Conservation (phyloP, 805 yeast species). For the Starmera amethionina region DNA sequence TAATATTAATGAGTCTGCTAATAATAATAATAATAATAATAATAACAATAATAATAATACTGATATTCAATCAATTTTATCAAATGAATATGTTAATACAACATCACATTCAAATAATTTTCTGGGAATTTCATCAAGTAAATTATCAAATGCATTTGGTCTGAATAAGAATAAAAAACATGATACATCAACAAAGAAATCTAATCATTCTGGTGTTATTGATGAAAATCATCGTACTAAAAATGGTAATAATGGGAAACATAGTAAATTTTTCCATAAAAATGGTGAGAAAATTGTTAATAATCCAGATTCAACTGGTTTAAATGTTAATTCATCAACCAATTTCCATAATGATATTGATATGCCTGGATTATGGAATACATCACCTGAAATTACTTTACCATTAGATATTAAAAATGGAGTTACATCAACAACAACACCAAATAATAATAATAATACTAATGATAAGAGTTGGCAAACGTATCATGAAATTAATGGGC, state of each 20-base stretch:
- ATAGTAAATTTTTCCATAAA: conserved; percentile 16
- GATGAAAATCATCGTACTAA: not conserved
- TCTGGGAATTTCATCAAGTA: conserved; percentile 18
- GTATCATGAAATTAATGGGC: conserved; percentile 2
- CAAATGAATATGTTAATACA: conserved; percentile 13
- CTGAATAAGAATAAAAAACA: conserved; percentile 15
- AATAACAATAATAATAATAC: conserved; percentile 1
- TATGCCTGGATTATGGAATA: too few species aligned
- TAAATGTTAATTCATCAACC: not conserved
- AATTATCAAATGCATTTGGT: conserved; percentile 19
- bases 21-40: not conserved
- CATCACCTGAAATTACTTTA: too few species aligned
- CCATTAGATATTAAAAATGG: too few species aligned
- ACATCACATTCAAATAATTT: conserved; percentile 1
- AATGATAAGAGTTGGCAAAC: conserved; percentile 12
- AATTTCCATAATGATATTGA: not conserved
- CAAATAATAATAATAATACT: not conserved
- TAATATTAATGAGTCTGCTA: not conserved
- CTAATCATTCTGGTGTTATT: too few species aligned
- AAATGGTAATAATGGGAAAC: not conserved
- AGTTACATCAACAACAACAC: too few species aligned
- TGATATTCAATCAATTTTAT: conserved; percentile 15
- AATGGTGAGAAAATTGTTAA: conserved; percentile 2
- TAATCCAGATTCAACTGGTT: not conserved
- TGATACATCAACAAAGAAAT: not conserved